phyloP scores from a whole-genome alignment of 1,139 yeast species.

The Scheffersomyces lignicola region DNA sequence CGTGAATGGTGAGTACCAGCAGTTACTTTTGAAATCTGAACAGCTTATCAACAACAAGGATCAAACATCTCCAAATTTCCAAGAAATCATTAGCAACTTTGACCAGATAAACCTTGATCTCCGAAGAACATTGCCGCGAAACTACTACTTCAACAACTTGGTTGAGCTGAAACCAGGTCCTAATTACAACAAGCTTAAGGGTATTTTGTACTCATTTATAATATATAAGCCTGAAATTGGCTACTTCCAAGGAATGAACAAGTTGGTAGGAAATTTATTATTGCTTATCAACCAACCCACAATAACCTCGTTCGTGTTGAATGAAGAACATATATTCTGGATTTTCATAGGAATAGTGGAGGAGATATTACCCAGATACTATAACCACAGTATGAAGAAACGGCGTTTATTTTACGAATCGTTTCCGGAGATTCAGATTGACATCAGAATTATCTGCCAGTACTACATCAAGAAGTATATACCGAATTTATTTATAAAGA shows the following conservation, averaged over 20 bases:
- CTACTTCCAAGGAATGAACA: constrained; percentile 66
- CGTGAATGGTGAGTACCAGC: constrained; percentile 53
- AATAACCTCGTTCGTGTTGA: constrained; percentile 9
- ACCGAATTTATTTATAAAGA: constrained; percentile 42
- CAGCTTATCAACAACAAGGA: constrained; percentile 5
- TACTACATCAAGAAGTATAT: constrained; percentile 24
- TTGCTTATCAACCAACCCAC: constrained; percentile 16
- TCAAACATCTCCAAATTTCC: constrained; percentile 1
- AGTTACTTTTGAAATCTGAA: constrained; percentile 15
- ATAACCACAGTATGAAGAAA: constrained; percentile 8
- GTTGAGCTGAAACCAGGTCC: constrained; percentile 51
- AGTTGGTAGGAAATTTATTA: constrained; percentile 54
- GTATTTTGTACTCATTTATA: constrained; percentile 55
- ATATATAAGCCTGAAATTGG: constrained; percentile 52
- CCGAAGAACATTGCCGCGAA: constrained; percentile 57
- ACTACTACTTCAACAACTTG: constrained; percentile 47
- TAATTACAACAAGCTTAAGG: constrained; percentile 47
- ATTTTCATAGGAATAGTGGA: constrained; percentile 51
- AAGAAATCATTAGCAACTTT: constrained; percentile 29
- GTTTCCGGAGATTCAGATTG: constrained; percentile 40
- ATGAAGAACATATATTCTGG: constrained; percentile 62
- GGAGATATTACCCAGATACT: constrained; percentile 49
- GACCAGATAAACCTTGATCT: constrained; percentile 56
- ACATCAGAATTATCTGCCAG: constrained; percentile 29
- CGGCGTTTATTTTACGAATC: constrained; percentile 32